Evolutionary conservation across 192 early-diverging fungal genomes (phyloP), one percentile per base, ranked within the genome.

Genomic region (Lobosporangium transversale): DNA sequence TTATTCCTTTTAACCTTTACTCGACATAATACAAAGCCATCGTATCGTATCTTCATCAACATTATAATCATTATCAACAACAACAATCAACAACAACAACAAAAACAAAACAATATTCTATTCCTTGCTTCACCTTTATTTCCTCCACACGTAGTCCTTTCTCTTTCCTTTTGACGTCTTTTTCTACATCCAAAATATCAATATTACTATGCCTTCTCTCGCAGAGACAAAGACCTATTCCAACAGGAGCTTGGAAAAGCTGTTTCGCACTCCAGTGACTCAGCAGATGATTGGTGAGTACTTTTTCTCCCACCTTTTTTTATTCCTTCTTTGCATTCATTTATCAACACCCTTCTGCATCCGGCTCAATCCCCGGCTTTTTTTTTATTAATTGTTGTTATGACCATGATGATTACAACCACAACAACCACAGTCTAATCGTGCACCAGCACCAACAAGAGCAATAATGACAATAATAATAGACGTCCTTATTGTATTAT

Each of bases 221-320:
- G 47, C 70, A 51, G 73, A 76, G 17, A n/a, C 73, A 56, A 76
- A 62, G 64, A 76, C 73, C 4, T 67, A 62, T 53, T 76, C 73
- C 47, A 76, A 76, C 73, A 66, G 47, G 27, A 66, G 53, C 48
- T 43, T 76, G 12, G 73, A 76, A 43, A 66, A 52, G 54, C 64
- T 76, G 43, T 67, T 76, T 21, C 73, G 73, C 26, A 67, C 62
- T 65, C 73, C 73, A 24, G 73, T 76, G 24, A 76, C 73, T 45
- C 73, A 76, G 53, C 73, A 76, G 24, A 76, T 76, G 73, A 76
- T 76, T 29, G 73, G 73, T 76, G 58, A 62, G 64, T 56, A 12
- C 29, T 23, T 15, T 42, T 27, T 43, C 35, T 35, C 42, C 8
- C 30, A 21, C 21, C 0, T n/a, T n/a, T n/a, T n/a, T n/a, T n/a